These are phyloP conservation scores for Anacardium occidentale DNA, from an alignment of 345 rosid species.

Conservation along the genomic window DNA sequence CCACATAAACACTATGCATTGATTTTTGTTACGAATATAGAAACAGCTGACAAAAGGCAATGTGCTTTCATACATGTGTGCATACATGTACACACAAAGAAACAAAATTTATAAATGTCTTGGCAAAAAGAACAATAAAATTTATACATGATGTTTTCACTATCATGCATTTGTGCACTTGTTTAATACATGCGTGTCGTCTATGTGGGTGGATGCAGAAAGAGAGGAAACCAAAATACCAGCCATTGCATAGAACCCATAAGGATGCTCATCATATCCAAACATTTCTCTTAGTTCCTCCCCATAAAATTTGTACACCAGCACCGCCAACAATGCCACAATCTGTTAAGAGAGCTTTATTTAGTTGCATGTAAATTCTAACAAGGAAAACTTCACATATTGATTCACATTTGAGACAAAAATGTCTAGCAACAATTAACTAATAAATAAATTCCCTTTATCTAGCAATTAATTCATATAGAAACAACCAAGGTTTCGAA, in stretches of 20 bases:
- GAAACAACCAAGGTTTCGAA: neutral
- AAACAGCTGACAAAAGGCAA: neutral
- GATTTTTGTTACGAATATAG: neutral
- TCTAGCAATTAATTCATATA: slow-evolving; percentile 6
- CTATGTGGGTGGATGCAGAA: neutral
- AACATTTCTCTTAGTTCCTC: slow-evolving; percentile 96
- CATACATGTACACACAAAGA: neutral
- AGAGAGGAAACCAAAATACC: slow-evolving; percentile 43
- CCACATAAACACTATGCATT: neutral
- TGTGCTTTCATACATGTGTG: neutral
- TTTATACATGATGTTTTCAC: neutral
- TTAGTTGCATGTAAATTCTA: slow-evolving; percentile 12
- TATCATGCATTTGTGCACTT: neutral
- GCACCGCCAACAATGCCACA: slow-evolving; percentile 88
- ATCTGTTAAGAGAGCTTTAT: slow-evolving; percentile 49
- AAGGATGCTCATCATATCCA: slow-evolving; percentile 97
- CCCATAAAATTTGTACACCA: slow-evolving; percentile 93
- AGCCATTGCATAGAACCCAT: slow-evolving; percentile 93
- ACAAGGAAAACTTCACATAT: slow-evolving; percentile 8
- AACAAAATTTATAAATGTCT: neutral
- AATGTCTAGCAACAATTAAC: slow-evolving; percentile 3
- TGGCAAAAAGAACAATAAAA: neutral
- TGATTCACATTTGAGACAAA: neutral
- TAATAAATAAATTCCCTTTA: neutral
- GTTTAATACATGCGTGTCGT: neutral